Evolutionary conservation across 306 rosid species (phyloP).

Genomic region (Cercis canadensis): DNA sequence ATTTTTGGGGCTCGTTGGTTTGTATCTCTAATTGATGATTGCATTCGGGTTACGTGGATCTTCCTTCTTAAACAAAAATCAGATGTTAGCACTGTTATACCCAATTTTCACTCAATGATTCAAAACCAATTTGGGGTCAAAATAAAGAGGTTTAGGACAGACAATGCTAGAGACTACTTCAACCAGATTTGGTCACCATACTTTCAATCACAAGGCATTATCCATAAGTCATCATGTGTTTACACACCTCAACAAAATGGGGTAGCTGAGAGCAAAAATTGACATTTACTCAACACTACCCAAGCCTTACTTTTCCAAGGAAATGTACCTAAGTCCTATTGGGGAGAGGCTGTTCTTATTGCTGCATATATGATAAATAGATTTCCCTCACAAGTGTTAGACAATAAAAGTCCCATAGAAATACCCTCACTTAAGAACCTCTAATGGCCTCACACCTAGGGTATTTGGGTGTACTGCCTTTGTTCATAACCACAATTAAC

Average conservation of each 20-base stretch:
- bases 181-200: neutral
- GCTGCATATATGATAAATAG: neutral
- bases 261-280: no score
- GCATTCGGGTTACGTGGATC: neutral
- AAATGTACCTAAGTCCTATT: neutral
- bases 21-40: neutral
- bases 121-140: neutral
- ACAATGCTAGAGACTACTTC: neutral
- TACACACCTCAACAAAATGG: neutral
- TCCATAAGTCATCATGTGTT: neutral
- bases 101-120: neutral
- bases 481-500: no score
- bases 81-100: neutral
- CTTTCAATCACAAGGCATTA: neutral
- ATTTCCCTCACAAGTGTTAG: neutral
- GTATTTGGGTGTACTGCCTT: no score
- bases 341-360: neutral
- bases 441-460: no score
- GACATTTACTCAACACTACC: no score
- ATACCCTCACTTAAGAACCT: neutral
- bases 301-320: neutral
- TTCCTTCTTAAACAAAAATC: neutral
- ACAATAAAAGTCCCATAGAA: neutral
- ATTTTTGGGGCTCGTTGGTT: neutral
- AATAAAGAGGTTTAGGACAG: neutral